Percentiles rank a stretch among this genome's conserved stretches.
Evolutionary conservation across 306 rosid genomes (phyloP).

Genomic region (Purshia tridentata): DNA sequence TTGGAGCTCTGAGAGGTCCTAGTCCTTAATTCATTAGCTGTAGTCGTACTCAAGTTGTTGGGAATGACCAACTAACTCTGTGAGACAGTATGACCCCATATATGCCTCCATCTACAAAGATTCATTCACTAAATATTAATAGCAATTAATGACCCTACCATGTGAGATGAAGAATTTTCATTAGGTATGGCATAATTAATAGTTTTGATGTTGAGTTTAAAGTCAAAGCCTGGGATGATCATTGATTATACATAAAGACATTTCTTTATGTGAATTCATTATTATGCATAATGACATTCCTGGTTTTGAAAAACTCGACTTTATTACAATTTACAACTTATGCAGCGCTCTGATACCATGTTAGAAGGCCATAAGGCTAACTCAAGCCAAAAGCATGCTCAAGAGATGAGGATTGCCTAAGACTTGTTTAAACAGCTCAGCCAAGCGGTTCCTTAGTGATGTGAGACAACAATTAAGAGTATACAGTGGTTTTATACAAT

Average conservation of each 20-base stretch:
- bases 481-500: no score
- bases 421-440: no score
- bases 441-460: no score
- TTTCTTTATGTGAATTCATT: constrained; percentile 24
- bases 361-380: no score
- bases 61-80: background rate
- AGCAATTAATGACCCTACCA: constrained; percentile 28
- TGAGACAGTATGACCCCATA: background rate
- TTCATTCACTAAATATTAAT: constrained; percentile 12
- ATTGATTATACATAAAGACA: constrained; percentile 33
- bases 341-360: no score
- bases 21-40: constrained; percentile 1
- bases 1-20: background rate
- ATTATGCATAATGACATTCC: background rate
- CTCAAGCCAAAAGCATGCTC: no score
- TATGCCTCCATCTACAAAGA: background rate
- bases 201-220: constrained; percentile 25
- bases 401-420: no score
- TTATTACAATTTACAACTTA: no score
- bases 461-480: no score
- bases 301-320: no score
- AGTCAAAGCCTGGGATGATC: constrained; percentile 44
- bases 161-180: constrained; percentile 23
- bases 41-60: background rate
- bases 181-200: constrained; percentile 24